Conservation (phyloP, 2,329 filamentous ascomycete genomes). For the Calycina herbarum region DNA sequence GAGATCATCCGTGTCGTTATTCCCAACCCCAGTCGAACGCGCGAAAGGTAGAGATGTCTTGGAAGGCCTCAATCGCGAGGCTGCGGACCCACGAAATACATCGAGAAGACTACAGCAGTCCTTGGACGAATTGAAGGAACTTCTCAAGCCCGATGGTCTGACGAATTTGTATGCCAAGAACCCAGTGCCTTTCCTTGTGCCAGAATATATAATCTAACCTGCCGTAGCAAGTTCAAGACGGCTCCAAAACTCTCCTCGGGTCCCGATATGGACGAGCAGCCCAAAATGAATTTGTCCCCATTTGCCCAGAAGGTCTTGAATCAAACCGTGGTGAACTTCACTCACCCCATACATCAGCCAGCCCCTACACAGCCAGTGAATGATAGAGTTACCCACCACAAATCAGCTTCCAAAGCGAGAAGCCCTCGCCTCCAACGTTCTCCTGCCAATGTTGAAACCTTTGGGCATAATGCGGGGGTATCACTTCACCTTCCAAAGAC, state of each 20-base stretch:
- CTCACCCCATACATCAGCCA: not conserved
- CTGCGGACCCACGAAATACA: conserved; percentile 54
- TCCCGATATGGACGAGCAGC: conserved; percentile 14
- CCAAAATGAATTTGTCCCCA: conserved; percentile 31
- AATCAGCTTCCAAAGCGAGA: conserved; percentile 14
- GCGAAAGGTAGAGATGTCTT: conserved; percentile 53
- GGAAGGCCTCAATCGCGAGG: conserved; percentile 71
- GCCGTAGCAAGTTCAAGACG: conserved; percentile 57
- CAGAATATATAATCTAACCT: not conserved
- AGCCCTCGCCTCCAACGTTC: conserved; percentile 13
- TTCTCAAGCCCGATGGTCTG: conserved; percentile 70
- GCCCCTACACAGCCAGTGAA: not conserved
- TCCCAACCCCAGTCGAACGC: conserved; percentile 53
- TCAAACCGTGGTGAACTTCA: conserved; percentile 33
- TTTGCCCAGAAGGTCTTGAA: conserved; percentile 38
- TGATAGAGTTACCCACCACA: conserved; percentile 5
- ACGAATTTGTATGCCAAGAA: conserved; percentile 51
- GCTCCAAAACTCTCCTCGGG: conserved; percentile 38
- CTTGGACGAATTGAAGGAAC: conserved; percentile 70
- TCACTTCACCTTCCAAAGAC: conserved; percentile 15
- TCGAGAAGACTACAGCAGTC: conserved; percentile 70
- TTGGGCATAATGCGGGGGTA: conserved; percentile 24
- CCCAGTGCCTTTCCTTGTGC: not conserved
- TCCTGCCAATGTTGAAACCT: conserved; percentile 13
- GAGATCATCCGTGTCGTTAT: conserved; percentile 53